Percentiles rank a stretch among this genome's conserved stretches.
These are phyloP conservation scores for Mycena maculata DNA, from an alignment of 768 basidiomycete species.

Conservation along the genomic window DNA sequence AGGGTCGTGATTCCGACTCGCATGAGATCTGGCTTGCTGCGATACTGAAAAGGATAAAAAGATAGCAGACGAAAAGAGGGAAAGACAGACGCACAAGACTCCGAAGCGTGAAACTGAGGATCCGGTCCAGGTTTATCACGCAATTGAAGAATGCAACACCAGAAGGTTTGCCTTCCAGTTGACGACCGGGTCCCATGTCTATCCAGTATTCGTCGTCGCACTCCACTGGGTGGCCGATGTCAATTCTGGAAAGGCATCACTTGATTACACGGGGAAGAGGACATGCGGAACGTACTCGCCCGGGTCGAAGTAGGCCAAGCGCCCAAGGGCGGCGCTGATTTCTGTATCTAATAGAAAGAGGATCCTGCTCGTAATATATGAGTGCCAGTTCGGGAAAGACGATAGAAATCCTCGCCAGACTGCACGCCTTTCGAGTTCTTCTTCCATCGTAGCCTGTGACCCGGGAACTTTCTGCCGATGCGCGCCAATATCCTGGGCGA, in stretches of 20 bases:
- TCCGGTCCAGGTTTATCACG: neutral
- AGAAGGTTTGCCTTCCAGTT: neutral
- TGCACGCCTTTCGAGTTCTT: constrained; percentile 18
- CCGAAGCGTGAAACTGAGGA: neutral
- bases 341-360: neutral
- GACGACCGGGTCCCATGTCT: neutral
- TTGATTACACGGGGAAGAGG: neutral
- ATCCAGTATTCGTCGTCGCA: constrained; percentile 8
- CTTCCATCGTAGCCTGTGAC: neutral
- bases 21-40: neutral
- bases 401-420: neutral
- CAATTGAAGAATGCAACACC: neutral
- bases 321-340: neutral
- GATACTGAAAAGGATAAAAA: constrained; percentile 3
- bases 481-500: constrained; percentile 4
- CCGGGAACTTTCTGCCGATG: neutral
- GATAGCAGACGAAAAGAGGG: neutral
- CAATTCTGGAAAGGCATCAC: neutral
- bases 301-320: neutral
- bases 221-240: neutral
- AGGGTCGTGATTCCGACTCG: neutral
- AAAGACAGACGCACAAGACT: neutral
- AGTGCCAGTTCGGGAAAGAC: neutral
- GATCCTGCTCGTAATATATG: neutral
- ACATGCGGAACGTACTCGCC: neutral